A percentile compares a stretch with the other conserved stretches of the same genome.
These are phyloP conservation scores for Ceratocystis variospora DNA, from an alignment of 2,329 filamentous ascomycete species.

Conservation along the genomic window DNA sequence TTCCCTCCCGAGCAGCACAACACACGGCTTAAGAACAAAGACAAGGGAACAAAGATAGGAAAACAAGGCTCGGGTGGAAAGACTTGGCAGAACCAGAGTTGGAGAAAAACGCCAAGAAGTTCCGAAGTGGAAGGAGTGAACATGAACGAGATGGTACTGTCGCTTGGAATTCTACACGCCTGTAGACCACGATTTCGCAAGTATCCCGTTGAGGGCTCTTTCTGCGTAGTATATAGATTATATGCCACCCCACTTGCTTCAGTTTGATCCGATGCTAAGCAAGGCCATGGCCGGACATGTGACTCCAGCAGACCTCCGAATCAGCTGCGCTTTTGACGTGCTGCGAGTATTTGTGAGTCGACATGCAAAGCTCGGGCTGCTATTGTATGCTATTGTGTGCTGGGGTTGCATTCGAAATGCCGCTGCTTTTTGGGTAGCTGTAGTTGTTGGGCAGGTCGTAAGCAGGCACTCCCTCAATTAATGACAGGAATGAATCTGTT, in stretches of 20 bases:
- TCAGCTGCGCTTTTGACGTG: background rate
- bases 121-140: background rate
- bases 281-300: background rate
- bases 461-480: background rate
- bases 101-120: background rate
- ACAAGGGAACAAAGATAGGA: background rate
- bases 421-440: background rate
- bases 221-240: background rate
- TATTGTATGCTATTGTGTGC: background rate
- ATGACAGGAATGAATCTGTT: background rate
- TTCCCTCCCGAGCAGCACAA: background rate
- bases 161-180: too few relatives aligned
- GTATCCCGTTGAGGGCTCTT: background rate
- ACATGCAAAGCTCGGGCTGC: background rate
- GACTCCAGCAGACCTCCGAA: background rate
- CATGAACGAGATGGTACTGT: background rate
- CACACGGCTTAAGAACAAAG: background rate
- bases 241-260: background rate
- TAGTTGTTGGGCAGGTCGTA: background rate
- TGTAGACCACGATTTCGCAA: too few relatives aligned
- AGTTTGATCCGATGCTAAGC: too few relatives aligned
- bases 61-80: constrained; percentile 3
- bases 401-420: background rate
- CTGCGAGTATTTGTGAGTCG: background rate
- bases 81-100: background rate